These are phyloP conservation scores for Dryas octopetala DNA, from an alignment of 306 rosid genomes.

Conservation along the genomic window DNA sequence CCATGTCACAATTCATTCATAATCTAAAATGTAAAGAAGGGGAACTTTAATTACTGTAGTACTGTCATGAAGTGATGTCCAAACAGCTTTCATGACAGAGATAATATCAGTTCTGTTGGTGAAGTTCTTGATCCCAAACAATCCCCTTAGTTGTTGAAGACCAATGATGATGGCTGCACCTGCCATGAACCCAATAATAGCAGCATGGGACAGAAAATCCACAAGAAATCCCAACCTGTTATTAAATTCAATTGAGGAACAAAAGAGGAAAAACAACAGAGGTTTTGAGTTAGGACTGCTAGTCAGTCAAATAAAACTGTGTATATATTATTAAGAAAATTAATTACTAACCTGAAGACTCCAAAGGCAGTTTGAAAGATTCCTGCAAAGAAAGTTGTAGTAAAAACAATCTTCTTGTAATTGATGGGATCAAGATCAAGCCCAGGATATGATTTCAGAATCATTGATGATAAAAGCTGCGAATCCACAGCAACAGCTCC, in stretches of 20 bases:
- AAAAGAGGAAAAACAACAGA: too few relatives aligned
- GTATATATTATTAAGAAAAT: neutral
- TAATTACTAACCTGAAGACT: neutral
- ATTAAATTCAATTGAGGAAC: too few relatives aligned
- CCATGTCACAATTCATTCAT: too few relatives aligned
- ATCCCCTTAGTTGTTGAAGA: slow-evolving; percentile 76
- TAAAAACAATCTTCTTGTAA: neutral
- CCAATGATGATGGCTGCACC: slow-evolving; percentile 83
- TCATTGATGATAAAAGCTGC: slow-evolving; percentile 13
- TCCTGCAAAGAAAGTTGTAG: neutral
- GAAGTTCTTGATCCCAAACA: slow-evolving; percentile 59
- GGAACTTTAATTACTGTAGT: too few relatives aligned
- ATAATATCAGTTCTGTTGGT: slow-evolving; percentile 63
- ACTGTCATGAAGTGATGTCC: slow-evolving; percentile 3
- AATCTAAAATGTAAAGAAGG: too few relatives aligned
- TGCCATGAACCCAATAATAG: slow-evolving; percentile 64
- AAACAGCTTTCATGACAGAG: slow-evolving; percentile 59
- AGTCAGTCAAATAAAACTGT: too few relatives aligned
- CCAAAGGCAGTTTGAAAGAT: slow-evolving; percentile 1
- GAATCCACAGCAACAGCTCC: slow-evolving; percentile 82
- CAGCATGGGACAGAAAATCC: slow-evolving; percentile 76
- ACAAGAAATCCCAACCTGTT: slow-evolving; percentile 70
- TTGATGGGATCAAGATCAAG: neutral
- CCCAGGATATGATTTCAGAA: neutral
- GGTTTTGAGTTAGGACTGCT: too few relatives aligned